Evolutionary conservation across 805 yeast genomes (phyloP), one percentile per base, ranked within the genome.

Genomic region (Candida khao-thaluensis): DNA sequence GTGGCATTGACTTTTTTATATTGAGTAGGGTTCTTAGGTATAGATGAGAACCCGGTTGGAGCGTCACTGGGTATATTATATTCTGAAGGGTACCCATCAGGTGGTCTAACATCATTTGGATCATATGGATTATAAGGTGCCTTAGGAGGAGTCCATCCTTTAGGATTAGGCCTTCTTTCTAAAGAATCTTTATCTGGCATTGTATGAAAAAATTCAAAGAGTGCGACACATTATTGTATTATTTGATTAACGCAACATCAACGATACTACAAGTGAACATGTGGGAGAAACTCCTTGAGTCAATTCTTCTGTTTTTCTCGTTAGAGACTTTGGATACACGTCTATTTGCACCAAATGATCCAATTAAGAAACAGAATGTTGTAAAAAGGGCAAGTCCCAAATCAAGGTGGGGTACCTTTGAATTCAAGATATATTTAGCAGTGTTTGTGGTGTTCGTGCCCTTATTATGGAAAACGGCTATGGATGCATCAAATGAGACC

Each of bases 121-220:
- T 86, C 95, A 53, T 80, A 87, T 5, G 95, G 95, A 51, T 86
- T 86, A 56, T 85, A 87, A 1, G 93, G 93, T 1, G 90, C 91
- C 45, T 72, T 77, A 7, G 95, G 95, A 1, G 80, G 85, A 0
- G 74, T 73, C 93, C 93, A 84, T 0, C 88, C 89, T 5, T 75
- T 74, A 2, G 93, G 90, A 50, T 84, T 80, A 3, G 90, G 83
- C 40, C 86, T 66, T 64, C 89, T 71, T 31, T 78, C 76, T 11
- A 20, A 18, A 25, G 7, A 7, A 12, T 25, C 28, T 14, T 34
- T 30, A 18, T 30, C 34, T 10, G 34, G 17, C 34, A 30, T 32
- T 3, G 15, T n/a, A n/a, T n/a, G n/a, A n/a, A n/a, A n/a, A n/a
- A n/a, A n/a, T n/a, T n/a, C n/a, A n/a, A n/a, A n/a, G n/a, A n/a